Evolutionary conservation across 192 early-diverging fungal genomes (phyloP).

Genomic region (Dimargaris cristalligena): DNA sequence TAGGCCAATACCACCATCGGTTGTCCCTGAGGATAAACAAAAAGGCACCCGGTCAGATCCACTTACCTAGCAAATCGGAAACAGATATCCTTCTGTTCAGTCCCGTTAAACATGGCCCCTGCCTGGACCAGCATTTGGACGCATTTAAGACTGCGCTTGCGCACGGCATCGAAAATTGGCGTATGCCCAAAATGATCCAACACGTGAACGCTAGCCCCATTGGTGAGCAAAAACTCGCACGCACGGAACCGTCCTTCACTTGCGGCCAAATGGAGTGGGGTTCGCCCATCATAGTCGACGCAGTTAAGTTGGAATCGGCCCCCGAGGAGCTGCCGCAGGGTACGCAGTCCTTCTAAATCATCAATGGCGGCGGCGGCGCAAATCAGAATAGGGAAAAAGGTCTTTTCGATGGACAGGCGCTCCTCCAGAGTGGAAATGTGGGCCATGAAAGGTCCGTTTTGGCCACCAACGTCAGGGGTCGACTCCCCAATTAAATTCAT

Average conservation of each 20-base stretch:
- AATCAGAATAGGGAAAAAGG: constrained; percentile 66
- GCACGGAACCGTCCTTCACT: constrained; percentile 52
- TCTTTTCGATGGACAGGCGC: constrained; percentile 49
- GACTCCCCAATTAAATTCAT: neutral
- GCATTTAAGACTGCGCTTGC: constrained; percentile 38
- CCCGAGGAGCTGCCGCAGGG: constrained; percentile 40
- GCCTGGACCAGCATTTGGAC: constrained; percentile 51
- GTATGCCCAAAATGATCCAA: constrained; percentile 80
- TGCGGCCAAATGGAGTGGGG: constrained; percentile 77
- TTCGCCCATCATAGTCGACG: constrained; percentile 65
- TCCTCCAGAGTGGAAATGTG: constrained; percentile 19
- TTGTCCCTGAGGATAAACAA: constrained; percentile 15
- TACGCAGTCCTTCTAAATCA: constrained; percentile 60
- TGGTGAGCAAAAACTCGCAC: constrained; percentile 54
- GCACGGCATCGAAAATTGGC: constrained; percentile 70
- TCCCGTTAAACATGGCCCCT: constrained; percentile 80
- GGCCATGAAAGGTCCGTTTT: neutral
- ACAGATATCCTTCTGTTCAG: constrained; percentile 54
- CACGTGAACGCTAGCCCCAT: constrained; percentile 81
- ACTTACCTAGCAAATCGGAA: constrained; percentile 35
- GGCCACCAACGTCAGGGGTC: neutral
- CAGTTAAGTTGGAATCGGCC: constrained; percentile 43
- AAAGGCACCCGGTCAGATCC: constrained; percentile 24
- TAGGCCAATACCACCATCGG: constrained; percentile 14
- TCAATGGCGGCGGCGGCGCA: constrained; percentile 74